phyloP scores from a whole-genome alignment of 768 basidiomycete genomes.

The Macrolepiota albuminosa region DNA sequence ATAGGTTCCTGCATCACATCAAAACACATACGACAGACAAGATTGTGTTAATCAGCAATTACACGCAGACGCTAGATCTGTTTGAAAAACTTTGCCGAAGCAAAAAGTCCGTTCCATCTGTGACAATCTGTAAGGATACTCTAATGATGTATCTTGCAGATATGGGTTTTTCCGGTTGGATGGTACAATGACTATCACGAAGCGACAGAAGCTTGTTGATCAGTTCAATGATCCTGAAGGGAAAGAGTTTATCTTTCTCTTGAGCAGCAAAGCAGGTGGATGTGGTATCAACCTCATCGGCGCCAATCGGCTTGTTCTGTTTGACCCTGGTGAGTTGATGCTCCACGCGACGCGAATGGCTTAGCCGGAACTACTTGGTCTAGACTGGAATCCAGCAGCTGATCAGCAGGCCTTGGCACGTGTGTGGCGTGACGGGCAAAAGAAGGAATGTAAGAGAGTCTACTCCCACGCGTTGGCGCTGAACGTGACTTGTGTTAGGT shows the following conservation, averaged over 20 bases:
- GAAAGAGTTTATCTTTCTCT: slow-evolving; percentile 90
- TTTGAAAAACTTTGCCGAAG: slow-evolving; percentile 85
- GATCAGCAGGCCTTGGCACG: slow-evolving; percentile 98
- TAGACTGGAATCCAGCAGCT: slow-evolving; percentile 98
- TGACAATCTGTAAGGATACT: neutral
- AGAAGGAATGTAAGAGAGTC: slow-evolving; percentile 85
- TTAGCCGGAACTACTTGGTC: neutral
- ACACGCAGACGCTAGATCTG: slow-evolving; percentile 90
- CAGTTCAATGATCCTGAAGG: slow-evolving; percentile 92
- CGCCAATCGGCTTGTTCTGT: slow-evolving; percentile 91
- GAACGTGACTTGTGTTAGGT: slow-evolving; percentile 38
- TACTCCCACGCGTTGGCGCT: neutral
- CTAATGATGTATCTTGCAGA: slow-evolving; percentile 31
- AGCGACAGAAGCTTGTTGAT: slow-evolving; percentile 93
- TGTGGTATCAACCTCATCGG: slow-evolving; percentile 97
- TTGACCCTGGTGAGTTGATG: slow-evolving; percentile 72
- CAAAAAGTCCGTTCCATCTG: slow-evolving; percentile 60
- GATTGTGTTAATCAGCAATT: slow-evolving; percentile 95
- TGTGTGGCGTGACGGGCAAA: slow-evolving; percentile 99
- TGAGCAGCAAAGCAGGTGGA: slow-evolving; percentile 94
- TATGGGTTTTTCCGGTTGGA: slow-evolving; percentile 92
- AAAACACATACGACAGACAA: slow-evolving; percentile 83
- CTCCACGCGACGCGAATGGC: neutral
- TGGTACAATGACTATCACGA: slow-evolving; percentile 87
- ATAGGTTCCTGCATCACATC: slow-evolving; percentile 81